phyloP scores from a whole-genome alignment of 257 asterid species.

The Nyctanthes arbortristis region DNA sequence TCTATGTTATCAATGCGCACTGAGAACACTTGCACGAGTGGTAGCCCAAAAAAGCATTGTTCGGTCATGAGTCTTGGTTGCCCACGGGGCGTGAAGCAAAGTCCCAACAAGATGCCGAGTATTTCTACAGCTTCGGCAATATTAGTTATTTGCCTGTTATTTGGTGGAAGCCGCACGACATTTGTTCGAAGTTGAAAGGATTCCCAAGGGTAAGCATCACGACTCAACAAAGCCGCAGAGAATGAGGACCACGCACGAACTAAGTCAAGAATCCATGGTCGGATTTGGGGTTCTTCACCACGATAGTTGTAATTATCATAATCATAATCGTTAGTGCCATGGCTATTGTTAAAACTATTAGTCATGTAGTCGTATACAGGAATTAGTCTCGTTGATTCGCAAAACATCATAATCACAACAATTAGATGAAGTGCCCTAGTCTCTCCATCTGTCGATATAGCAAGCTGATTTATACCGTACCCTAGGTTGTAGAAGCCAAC shows the following conservation, averaged over 20 bases:
- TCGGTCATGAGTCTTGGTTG: not conserved
- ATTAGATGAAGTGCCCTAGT: not conserved
- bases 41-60: not conserved
- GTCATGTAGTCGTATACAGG: not conserved
- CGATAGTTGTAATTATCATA: no score
- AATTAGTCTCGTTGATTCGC: not conserved
- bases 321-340: no score
- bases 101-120: conserved; percentile 2
- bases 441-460: not conserved
- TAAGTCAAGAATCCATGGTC: not conserved
- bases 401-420: not conserved
- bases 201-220: not conserved
- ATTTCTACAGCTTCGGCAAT: not conserved
- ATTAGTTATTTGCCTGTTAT: not conserved
- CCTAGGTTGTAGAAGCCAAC: conserved; percentile 1
- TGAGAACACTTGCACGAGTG: not conserved
- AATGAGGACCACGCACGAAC: not conserved
- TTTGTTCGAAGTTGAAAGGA: not conserved
- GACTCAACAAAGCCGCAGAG: not conserved
- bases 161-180: not conserved
- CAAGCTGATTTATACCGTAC: not conserved
- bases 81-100: not conserved
- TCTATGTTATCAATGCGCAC: not conserved
- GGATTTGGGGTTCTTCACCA: not conserved
- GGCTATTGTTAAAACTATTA: not conserved